Conservation (phyloP, 2,329 filamentous ascomycete genomes). For the Fusarium subglutinans region DNA sequence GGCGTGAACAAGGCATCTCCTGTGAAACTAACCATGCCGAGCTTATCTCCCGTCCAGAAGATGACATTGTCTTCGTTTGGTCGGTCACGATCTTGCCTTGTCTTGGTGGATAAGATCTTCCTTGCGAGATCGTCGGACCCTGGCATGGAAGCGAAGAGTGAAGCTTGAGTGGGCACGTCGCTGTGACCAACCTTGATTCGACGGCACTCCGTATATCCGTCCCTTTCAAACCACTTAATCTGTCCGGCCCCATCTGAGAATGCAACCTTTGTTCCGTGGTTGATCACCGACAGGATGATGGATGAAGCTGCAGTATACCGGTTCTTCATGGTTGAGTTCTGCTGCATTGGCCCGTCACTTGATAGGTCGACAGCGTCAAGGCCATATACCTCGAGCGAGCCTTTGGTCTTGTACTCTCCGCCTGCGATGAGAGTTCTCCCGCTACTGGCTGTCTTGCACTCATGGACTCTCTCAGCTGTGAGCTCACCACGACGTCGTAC, state of each 20-base stretch:
- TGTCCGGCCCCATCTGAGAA: conserved; percentile 86
- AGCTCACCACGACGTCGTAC: conserved; percentile 64
- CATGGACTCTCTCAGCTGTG: conserved; percentile 62
- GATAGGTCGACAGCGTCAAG: conserved; percentile 51
- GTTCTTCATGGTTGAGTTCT: conserved; percentile 73
- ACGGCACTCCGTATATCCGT: conserved; percentile 73
- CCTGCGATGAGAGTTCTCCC: conserved; percentile 80
- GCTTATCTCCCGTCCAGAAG: conserved; percentile 87
- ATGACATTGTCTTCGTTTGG: conserved; percentile 74
- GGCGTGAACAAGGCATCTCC: conserved; percentile 57
- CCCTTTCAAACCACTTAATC: conserved; percentile 90
- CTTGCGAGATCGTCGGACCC: conserved; percentile 78
- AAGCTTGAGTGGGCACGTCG: conserved; percentile 56
- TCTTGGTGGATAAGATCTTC: conserved; percentile 75
- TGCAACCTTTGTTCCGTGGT: conserved; percentile 83
- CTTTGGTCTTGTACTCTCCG: conserved; percentile 91
- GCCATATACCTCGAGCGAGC: conserved; percentile 87
- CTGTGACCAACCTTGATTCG: conserved; percentile 65
- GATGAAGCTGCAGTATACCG: conserved; percentile 83
- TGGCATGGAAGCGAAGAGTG: conserved; percentile 62
- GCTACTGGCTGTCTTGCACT: conserved; percentile 60
- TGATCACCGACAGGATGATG: conserved; percentile 82
- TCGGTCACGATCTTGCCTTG: conserved; percentile 44
- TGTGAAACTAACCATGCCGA: conserved; percentile 77
- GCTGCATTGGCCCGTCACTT: conserved; percentile 42